Base-by-base conservation (phyloP, 1,284 basidiomycete species). In the Sphaerobolus stellatus region DNA sequence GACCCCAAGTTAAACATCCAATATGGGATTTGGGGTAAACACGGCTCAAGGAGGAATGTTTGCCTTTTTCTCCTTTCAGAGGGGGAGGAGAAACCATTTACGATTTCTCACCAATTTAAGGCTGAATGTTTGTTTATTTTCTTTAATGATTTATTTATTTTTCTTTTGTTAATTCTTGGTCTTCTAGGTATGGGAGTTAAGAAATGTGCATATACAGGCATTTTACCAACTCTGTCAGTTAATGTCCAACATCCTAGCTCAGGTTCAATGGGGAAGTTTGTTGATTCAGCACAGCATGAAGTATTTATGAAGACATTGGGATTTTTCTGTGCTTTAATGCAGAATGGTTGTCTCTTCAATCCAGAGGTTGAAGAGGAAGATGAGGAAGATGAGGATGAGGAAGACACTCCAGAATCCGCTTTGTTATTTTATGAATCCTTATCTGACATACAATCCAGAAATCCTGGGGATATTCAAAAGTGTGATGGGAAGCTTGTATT, bases 261-360 rank as follows among this genome's bases (percentile, higher is more conserved):
- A 8, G 13, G n/a, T 56, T 46, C n/a, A n/a, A n/a, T n/a, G n/a
- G n/a, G n/a, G n/a, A n/a, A n/a, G n/a, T n/a, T n/a, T n/a, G n/a
- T n/a, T n/a, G n/a, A n/a, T n/a, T n/a, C n/a, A n/a, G 49, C 60
- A 13, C 18, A 52, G 29, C 36, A 59, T 27, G 58, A 61, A 36
- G 50, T 65, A 1, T 64, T 64, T 36, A 33, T 53, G 13, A 61
- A 59, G 44, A 62, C 61, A 8, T 36, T 65, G 3, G 59, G 38
- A 2, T 64, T 65, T 36, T 62, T 56, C 36, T 64, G 61, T 47
- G 58, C 60, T 14, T 50, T 64, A 14, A 40, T 20, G 4, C 49
- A 60, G 5, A 56, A 50, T 11, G 64, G 62, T 7, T 65, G 64
- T 47, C 36, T 38, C 2, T 61, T 36, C 38, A 2, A 60, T 65